Percentiles rank a stretch among this genome's conserved stretches.
phyloP scores from a whole-genome alignment of 371 early-diverging fungal species.

The Zychaea mexicana region DNA sequence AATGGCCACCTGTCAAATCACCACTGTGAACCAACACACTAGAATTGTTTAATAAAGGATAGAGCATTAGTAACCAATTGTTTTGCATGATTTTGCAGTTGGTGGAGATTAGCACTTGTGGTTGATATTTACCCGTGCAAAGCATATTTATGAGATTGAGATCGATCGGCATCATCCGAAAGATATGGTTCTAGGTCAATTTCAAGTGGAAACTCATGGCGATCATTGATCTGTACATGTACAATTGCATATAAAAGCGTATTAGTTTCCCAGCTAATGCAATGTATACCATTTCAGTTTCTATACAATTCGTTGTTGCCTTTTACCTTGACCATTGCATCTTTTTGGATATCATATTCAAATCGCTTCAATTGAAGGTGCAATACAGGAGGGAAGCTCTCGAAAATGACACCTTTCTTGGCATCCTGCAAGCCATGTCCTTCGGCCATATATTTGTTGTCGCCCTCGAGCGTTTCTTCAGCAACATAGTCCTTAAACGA shows the following conservation, averaged over 20 bases:
- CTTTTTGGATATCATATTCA: slow-evolving; percentile 95
- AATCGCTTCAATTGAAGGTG: slow-evolving; percentile 98
- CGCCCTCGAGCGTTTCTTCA: slow-evolving; percentile 95
- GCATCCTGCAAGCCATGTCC: slow-evolving; percentile 97
- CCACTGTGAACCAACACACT: slow-evolving; percentile 98
- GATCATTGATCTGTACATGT: slow-evolving; percentile 85
- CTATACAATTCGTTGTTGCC: too few species aligned
- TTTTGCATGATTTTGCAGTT: background rate
- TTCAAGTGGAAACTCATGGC: slow-evolving; percentile 94
- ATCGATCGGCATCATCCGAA: slow-evolving; percentile 62
- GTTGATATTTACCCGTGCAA: slow-evolving; percentile 73
- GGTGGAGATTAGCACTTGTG: slow-evolving; percentile 2
- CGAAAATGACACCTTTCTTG: slow-evolving; percentile 95
- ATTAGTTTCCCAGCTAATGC: background rate
- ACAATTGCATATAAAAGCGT: too few species aligned
- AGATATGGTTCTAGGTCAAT: slow-evolving; percentile 93
- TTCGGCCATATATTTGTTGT: slow-evolving; percentile 98
- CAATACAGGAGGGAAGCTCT: slow-evolving; percentile 94
- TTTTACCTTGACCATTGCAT: slow-evolving; percentile 89
- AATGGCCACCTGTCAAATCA: slow-evolving; percentile 96
- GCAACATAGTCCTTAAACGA: slow-evolving; percentile 91
- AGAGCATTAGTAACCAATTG: background rate
- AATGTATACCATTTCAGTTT: background rate
- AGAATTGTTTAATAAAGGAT: slow-evolving; percentile 5
- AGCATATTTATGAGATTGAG: slow-evolving; percentile 75